These are phyloP conservation scores for Cutaneotrichosporon sp. DNA, from an alignment of 1,284 basidiomycete species.

Conservation along the genomic window DNA sequence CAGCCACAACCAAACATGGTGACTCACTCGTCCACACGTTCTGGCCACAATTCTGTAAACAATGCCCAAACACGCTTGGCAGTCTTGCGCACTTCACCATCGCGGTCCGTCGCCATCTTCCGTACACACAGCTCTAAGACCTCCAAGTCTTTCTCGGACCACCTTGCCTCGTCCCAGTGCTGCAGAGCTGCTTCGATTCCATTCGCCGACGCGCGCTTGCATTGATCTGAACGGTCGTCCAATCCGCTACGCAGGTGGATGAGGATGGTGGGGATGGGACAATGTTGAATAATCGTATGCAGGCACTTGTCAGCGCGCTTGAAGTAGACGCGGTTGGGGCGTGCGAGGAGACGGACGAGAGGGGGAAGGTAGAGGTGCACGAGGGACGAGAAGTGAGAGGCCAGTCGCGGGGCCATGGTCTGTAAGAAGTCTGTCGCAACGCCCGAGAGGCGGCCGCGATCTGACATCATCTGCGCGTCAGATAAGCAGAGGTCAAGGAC, in stretches of 20 bases:
- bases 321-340: conserved; percentile 53
- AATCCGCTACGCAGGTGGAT: conserved; percentile 43
- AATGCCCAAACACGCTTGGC: conserved; percentile 49
- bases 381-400: conserved; percentile 44
- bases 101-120: conserved; percentile 50
- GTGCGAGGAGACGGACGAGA: conserved; percentile 48
- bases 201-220: conserved; percentile 33
- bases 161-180: conserved; percentile 39
- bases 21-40: conserved; percentile 49
- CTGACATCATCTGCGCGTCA: conserved; percentile 49
- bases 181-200: conserved; percentile 31
- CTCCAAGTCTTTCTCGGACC: conserved; percentile 32
- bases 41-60: conserved; percentile 49
- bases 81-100: conserved; percentile 50
- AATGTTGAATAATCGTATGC: conserved; percentile 49
- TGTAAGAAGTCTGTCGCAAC: conserved; percentile 51
- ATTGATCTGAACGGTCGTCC: conserved; percentile 48
- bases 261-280: conserved; percentile 43
- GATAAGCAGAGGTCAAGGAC: conserved; percentile 9
- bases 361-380: conserved; percentile 50
- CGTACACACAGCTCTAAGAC: conserved; percentile 48
- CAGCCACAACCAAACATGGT: neutral
- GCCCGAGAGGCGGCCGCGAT: conserved; percentile 51
- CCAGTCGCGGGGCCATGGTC: conserved; percentile 51
- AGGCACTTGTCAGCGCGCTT: conserved; percentile 51